phyloP scores from a whole-genome alignment of 352 stramenopile genomes.

The Phytopythium sindhum region DNA sequence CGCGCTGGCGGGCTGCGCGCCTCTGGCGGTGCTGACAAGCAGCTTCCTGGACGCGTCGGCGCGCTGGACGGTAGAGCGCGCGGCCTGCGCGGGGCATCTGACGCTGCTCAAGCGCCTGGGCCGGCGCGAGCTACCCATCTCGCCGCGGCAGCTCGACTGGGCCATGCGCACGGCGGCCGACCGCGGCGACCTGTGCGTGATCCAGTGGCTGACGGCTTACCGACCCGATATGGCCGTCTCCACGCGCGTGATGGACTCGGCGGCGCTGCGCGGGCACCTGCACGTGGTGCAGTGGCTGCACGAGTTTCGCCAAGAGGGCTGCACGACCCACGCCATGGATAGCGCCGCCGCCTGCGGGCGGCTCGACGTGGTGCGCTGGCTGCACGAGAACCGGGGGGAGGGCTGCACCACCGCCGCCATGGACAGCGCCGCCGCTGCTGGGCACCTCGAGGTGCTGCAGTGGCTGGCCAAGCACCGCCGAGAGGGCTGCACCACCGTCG shows the following conservation, averaged over 20 bases:
- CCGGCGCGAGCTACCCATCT: slow-evolving; percentile 29
- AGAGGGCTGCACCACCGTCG: slow-evolving; percentile 73
- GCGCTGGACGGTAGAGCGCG: slow-evolving; percentile 55
- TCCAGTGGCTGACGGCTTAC: slow-evolving; percentile 66
- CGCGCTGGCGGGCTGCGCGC: slow-evolving; percentile 37
- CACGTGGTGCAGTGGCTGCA: slow-evolving; percentile 73
- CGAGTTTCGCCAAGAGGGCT: slow-evolving; percentile 58
- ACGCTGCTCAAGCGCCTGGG: slow-evolving; percentile 51
- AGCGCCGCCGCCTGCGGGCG: slow-evolving; percentile 67
- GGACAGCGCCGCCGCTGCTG: slow-evolving; percentile 64
- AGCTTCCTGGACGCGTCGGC: slow-evolving; percentile 54
- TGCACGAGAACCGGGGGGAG: slow-evolving; percentile 58
- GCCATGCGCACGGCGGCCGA: slow-evolving; percentile 65
- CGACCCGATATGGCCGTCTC: slow-evolving; percentile 49
- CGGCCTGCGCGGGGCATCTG: slow-evolving; percentile 48
- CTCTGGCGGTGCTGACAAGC: slow-evolving; percentile 42
- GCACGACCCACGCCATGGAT: slow-evolving; percentile 76
- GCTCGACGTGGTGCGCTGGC: slow-evolving; percentile 66
- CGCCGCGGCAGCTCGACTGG: slow-evolving; percentile 58
- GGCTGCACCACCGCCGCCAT: slow-evolving; percentile 72
- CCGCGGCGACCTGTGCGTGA: slow-evolving; percentile 51
- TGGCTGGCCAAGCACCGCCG: slow-evolving; percentile 56
- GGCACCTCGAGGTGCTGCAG: slow-evolving; percentile 61
- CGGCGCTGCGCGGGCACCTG: slow-evolving; percentile 63
- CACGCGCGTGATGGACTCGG: slow-evolving; percentile 78